Base-by-base conservation (phyloP, 179 eudicot genomes). In the Beta macrorhiza region DNA sequence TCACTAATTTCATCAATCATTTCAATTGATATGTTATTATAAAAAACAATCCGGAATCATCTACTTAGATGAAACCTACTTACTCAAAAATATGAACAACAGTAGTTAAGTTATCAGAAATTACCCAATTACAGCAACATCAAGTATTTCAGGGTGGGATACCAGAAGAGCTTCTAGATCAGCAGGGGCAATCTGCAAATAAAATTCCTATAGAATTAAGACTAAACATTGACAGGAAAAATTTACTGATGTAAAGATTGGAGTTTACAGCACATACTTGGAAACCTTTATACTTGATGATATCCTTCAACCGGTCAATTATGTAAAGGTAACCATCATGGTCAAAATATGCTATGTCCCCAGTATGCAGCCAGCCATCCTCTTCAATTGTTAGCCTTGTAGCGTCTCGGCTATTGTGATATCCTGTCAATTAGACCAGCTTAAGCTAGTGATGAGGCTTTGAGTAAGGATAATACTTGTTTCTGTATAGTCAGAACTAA, bases 201-300 rank as follows among this genome's bases (percentile, higher is more conserved):
- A 47, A 17, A 19, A 78, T 44, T 67, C 65, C 20, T 29, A 12
- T 45, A 61, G 79, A 73, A 58, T 59, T 37, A 17, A 63, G 37
- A 70, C 58, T 14, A 20, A 9, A 42, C 44, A 7, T 7, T 79
- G 44, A 56, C 14, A 57, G 7, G 0, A 42, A n/a, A 78, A 7
- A 1, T 68, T 5, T 71, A 20, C 17, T 37, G 14, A 12, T 32
- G 8, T n/a, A n/a, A 32, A 11, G 10, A 29, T 42, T 68, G 51
- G 51, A 42, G 12, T 45, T 45, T 47, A 70, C n/a, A 19, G 29
- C 25, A 16, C 51, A 37, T 78, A 95, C 99, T 94, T 95, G 99
- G 84, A 89, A 96, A 65, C 99, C 99, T 69, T 96, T 96, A 88
- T 92, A 96, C 83, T 96, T 96, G 85, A 96, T 93, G n/a, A 94